Percentiles rank a stretch among this genome's conserved stretches.
Evolutionary conservation across 2,329 filamentous ascomycete genomes (phyloP).

Genomic region (Sphaerulina musiva): DNA sequence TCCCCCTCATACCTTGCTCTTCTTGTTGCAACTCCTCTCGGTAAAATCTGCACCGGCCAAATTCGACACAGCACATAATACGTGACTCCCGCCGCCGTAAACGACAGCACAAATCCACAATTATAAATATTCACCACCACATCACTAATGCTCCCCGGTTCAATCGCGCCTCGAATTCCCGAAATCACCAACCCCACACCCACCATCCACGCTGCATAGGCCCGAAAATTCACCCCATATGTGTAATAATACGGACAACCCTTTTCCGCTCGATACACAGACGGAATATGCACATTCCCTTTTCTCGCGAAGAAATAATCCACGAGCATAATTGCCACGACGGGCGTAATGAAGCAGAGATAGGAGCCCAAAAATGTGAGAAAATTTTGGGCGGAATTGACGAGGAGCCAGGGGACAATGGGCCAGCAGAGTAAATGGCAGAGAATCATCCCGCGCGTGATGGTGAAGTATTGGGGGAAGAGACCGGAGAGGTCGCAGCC

Average conservation of each 20-base stretch:
- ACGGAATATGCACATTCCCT: conserved; percentile 39
- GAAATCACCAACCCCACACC: conserved; percentile 22
- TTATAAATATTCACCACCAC: conserved; percentile 23
- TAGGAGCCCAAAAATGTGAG: conserved; percentile 41
- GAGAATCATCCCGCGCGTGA: conserved; percentile 39
- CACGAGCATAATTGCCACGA: conserved; percentile 36
- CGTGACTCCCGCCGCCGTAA: conserved; percentile 12
- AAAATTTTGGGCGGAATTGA: conserved; percentile 38
- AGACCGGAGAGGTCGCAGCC: conserved; percentile 40
- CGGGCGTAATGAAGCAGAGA: conserved; percentile 39
- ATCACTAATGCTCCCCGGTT: conserved; percentile 16
- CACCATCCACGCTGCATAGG: conserved; percentile 19
- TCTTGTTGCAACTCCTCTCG: no score
- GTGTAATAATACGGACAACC: conserved; percentile 21
- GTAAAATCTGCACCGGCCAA: conserved; percentile 11
- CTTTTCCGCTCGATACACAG: conserved; percentile 30
- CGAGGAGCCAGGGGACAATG: conserved; percentile 41
- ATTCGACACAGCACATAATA: conserved; percentile 17
- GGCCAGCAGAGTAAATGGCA: conserved; percentile 36
- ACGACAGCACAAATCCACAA: conserved; percentile 21
- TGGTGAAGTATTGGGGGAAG: conserved; percentile 40
- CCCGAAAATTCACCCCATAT: conserved; percentile 20
- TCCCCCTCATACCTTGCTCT: no score
- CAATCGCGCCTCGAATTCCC: conserved; percentile 18
- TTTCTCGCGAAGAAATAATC: conserved; percentile 38